phyloP scores from a whole-genome alignment of 2,329 filamentous ascomycete genomes.

The Aspergillus alliaceus region DNA sequence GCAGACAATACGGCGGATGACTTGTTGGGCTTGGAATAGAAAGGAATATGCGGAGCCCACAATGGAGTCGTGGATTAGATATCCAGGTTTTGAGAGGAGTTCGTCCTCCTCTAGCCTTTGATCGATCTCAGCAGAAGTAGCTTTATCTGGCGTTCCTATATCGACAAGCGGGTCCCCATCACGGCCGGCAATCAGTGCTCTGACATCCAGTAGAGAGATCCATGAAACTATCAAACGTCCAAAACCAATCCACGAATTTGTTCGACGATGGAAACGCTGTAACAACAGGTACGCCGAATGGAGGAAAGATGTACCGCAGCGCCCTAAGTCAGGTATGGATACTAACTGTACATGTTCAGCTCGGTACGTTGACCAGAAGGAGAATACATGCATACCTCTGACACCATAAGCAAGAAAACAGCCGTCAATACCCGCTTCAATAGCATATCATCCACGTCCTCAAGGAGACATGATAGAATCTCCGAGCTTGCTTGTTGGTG shows the following conservation, averaged over 20 bases:
- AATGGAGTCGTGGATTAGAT: conserved; percentile 32
- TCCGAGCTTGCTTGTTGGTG: conserved; percentile 31
- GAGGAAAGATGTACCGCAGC: conserved; percentile 29
- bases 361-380: background rate
- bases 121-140: background rate
- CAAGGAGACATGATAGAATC: conserved; percentile 28
- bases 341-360: conserved; percentile 22
- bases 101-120: conserved; percentile 14
- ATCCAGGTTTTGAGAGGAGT: conserved; percentile 26
- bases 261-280: conserved; percentile 29
- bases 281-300: conserved; percentile 32
- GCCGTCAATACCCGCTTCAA: conserved; percentile 28
- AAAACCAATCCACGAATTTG: conserved; percentile 28
- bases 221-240: conserved; percentile 31
- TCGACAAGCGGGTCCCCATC: conserved; percentile 35
- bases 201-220: conserved; percentile 36
- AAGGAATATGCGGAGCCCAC: conserved; percentile 34
- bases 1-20: conserved; percentile 34
- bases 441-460: conserved; percentile 23
- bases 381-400: conserved; percentile 29
- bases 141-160: conserved; percentile 15
- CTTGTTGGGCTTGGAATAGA: conserved; percentile 33
- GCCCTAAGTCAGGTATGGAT: conserved; percentile 28
- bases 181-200: conserved; percentile 36
- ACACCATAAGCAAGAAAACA: conserved; percentile 36